Evolutionary conservation across 345 rosid species (phyloP), one percentile per base, ranked within the genome.

Genomic region (Brassica nigra): DNA sequence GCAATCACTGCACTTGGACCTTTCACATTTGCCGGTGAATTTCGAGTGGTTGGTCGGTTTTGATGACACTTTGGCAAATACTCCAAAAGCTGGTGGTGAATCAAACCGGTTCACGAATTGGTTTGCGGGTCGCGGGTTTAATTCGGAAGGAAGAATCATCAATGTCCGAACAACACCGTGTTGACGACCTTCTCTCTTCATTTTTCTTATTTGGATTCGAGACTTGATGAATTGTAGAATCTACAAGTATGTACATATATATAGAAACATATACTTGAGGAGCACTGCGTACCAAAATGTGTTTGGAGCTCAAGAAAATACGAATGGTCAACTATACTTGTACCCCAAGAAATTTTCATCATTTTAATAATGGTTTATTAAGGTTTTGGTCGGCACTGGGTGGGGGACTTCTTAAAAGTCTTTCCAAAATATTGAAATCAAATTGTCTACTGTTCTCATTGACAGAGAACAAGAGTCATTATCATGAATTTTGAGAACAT

Each of bases 181-280:
- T 68, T 73, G 82, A 47, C 78, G 78, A 61, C 82, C 78, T 68
- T 73, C 78, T 27, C 78, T 67, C 52, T 12, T 79, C 82, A 79
- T 79, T 7, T 68, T 63, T 70, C 77, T 68, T 52, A 6, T 1
- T 5, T 10, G 42, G 54, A 31, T n/a, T 58, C 20, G 64, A 31
- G 74, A 10, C 54, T 79, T 74, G 57, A 42, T 73, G 70, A 52
- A 30, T 57, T 73, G 58, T 58, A 0, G 57, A 15, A 2, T 15
- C 5, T 54, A 66, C 5, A 20, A 31, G 6, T 66, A 31, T 20
- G 6, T 14, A 8, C 29, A 30, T 73, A 59, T 73, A 59, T 78
- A 77, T 76, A 68, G 36, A 66, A 1, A 44, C 59, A 20, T 34
- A 33, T 23, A 29, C 33, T 36, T 66, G 58, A 27, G 55, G 71